Evolutionary conservation across 2,329 filamentous ascomycete genomes (phyloP).

Genomic region (Penicillium rolfsii): DNA sequence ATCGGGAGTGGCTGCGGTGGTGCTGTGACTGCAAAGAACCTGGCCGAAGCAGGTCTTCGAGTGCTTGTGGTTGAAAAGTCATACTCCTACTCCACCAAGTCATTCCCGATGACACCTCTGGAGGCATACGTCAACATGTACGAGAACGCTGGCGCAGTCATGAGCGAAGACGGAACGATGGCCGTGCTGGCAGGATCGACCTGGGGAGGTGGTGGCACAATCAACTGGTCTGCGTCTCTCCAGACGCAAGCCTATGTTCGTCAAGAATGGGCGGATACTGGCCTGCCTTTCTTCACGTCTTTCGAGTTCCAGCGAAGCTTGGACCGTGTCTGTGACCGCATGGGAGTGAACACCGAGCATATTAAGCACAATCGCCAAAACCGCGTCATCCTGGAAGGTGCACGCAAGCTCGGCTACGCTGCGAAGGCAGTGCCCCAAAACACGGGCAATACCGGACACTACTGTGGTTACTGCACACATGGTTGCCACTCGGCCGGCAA

Average conservation of each 20-base stretch:
- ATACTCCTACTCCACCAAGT: slow-evolving; percentile 72
- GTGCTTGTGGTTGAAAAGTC: slow-evolving; percentile 84
- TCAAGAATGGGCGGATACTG: slow-evolving; percentile 73
- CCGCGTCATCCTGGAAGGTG: slow-evolving; percentile 71
- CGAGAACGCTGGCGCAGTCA: slow-evolving; percentile 65
- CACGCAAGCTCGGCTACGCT: slow-evolving; percentile 71
- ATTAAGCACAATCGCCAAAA: slow-evolving; percentile 77
- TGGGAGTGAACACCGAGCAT: slow-evolving; percentile 70
- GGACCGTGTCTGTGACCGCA: slow-evolving; percentile 75
- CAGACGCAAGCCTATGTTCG: slow-evolving; percentile 76
- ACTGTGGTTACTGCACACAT: slow-evolving; percentile 68
- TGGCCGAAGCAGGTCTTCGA: slow-evolving; percentile 73
- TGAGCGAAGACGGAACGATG: slow-evolving; percentile 61
- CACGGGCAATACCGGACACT: slow-evolving; percentile 71
- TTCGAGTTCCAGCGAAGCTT: slow-evolving; percentile 75
- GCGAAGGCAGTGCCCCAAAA: slow-evolving; percentile 77
- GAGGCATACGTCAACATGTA: slow-evolving; percentile 67
- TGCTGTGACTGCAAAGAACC: slow-evolving; percentile 76
- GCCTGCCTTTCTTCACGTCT: slow-evolving; percentile 74
- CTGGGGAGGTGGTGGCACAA: slow-evolving; percentile 83
- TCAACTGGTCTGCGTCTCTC: slow-evolving; percentile 77
- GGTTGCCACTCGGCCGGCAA: slow-evolving; percentile 70
- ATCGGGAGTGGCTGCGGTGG: slow-evolving; percentile 87
- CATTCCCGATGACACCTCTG: slow-evolving; percentile 73
- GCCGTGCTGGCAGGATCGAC: slow-evolving; percentile 68